phyloP scores from a whole-genome alignment of 495 filamentous ascomycete species.

The Xylaria castorea region DNA sequence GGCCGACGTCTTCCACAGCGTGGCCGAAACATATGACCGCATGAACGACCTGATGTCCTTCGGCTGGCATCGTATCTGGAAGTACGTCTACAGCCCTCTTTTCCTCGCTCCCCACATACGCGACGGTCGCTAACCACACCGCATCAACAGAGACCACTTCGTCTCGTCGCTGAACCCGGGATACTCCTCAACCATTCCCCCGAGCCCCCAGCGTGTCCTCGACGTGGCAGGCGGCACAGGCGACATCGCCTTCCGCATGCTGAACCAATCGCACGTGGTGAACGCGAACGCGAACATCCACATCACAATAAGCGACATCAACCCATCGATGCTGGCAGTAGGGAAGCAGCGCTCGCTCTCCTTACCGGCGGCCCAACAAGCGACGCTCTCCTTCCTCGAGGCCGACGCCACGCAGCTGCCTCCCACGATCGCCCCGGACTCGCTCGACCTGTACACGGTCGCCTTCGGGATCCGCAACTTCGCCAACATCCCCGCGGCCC shows the following conservation, averaged over 20 bases:
- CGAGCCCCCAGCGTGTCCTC: conserved; percentile 73
- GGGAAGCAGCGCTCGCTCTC: conserved; percentile 73
- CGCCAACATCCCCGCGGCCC: conserved; percentile 79
- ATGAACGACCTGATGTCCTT: conserved; percentile 99
- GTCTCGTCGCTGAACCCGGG: conserved; percentile 92
- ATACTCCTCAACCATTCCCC: conserved; percentile 60
- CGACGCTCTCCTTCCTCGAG: conserved; percentile 74
- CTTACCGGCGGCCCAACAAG: conserved; percentile 54
- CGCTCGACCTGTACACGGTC: conserved; percentile 92
- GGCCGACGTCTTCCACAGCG: conserved; percentile 90
- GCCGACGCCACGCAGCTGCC: conserved; percentile 87
- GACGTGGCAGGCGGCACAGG: conserved; percentile 97
- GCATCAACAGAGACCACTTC: conserved; percentile 74
- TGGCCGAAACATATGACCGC: conserved; percentile 86
- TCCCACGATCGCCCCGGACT: conserved; percentile 43
- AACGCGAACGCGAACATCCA: conserved; percentile 78
- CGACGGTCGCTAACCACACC: background rate
- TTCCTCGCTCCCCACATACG: background rate
- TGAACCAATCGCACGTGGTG: conserved; percentile 84
- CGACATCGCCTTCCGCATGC: conserved; percentile 96
- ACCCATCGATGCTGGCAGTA: conserved; percentile 89
- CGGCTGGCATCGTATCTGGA: conserved; percentile 96
- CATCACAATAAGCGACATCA: conserved; percentile 94
- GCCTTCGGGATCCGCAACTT: conserved; percentile 99
- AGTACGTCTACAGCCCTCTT: conserved; percentile 48